These are phyloP conservation scores for Vigna angularis DNA, from an alignment of 306 rosid genomes.

Conservation along the genomic window DNA sequence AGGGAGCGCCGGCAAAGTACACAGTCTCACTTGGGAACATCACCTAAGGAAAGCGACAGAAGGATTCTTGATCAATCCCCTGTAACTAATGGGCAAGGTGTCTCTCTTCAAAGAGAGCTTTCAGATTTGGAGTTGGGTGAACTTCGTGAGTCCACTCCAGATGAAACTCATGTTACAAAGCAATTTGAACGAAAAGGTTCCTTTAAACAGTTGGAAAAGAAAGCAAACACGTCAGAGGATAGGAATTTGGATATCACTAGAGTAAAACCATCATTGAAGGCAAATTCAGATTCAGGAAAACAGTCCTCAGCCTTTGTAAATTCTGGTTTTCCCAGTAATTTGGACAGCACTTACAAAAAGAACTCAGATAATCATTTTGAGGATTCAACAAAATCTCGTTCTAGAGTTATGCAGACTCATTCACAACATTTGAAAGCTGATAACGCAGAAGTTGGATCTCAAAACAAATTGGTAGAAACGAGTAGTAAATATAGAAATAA, in stretches of 20 bases:
- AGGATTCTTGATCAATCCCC: conserved; percentile 62
- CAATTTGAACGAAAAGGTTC: conserved; percentile 81
- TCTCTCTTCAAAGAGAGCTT: conserved; percentile 81
- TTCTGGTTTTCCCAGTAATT: conserved; percentile 60
- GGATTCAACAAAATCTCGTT: conserved; percentile 66
- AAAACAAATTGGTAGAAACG: conserved; percentile 58
- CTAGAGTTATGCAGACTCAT: conserved; percentile 62
- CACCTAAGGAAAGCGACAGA: conserved; percentile 64
- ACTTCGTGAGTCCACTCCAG: conserved; percentile 86
- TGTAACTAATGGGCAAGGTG: conserved; percentile 65
- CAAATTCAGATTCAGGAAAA: conserved; percentile 63
- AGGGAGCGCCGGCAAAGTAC: conserved; percentile 64
- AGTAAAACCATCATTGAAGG: conserved; percentile 62
- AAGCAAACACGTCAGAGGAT: conserved; percentile 60
- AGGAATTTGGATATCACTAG: conserved; percentile 61
- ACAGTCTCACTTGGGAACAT: conserved; percentile 54
- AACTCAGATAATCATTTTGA: conserved; percentile 69
- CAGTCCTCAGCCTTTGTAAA: conserved; percentile 58
- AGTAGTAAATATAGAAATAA: conserved; percentile 63
- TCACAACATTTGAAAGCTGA: conserved; percentile 62
- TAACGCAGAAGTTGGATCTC: conserved; percentile 60
- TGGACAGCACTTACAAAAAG: conserved; percentile 62
- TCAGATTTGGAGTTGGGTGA: conserved; percentile 97
- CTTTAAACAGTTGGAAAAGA: conserved; percentile 68
- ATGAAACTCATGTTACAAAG: conserved; percentile 63